phyloP scores from a whole-genome alignment of 2,329 filamentous ascomycete species.

The Ascosphaera pollenicola region DNA sequence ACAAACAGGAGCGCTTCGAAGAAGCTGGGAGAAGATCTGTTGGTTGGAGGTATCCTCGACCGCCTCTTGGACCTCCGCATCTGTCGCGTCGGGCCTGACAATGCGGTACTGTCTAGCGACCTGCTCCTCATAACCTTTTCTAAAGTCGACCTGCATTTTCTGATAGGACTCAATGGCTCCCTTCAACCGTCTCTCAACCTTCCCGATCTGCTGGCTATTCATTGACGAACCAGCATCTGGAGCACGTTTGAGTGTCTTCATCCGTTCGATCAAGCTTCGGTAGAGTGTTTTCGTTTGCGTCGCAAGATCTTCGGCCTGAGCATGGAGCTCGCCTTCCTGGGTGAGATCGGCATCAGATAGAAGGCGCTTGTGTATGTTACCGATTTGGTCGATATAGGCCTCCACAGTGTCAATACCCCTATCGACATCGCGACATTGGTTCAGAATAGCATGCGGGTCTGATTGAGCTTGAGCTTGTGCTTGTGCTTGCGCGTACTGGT shows the following conservation, averaged over 20 bases:
- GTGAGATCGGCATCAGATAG: conserved; percentile 56
- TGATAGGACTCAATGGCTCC: conserved; percentile 64
- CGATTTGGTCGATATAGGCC: conserved; percentile 47
- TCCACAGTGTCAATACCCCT: conserved; percentile 55
- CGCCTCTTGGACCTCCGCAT: conserved; percentile 55
- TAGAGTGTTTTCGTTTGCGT: conserved; percentile 68
- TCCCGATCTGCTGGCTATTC: conserved; percentile 61
- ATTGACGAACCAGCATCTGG: conserved; percentile 50
- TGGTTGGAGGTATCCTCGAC: conserved; percentile 46
- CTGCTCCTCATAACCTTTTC: conserved; percentile 59
- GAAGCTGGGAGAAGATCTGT: conserved; percentile 75
- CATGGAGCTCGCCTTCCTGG: conserved; percentile 40
- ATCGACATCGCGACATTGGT: conserved; percentile 66
- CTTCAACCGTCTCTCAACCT: conserved; percentile 60
- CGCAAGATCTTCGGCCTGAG: conserved; percentile 50
- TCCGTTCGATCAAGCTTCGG: conserved; percentile 53
- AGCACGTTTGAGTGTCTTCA: conserved; percentile 64
- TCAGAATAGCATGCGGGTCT: conserved; percentile 58
- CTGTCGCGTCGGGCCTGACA: conserved; percentile 58
- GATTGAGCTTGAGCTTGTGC: conserved; percentile 11
- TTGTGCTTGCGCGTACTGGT: too few relatives aligned
- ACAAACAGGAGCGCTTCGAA: too few relatives aligned
- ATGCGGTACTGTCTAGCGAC: conserved; percentile 81
- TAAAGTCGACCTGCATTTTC: conserved; percentile 56
- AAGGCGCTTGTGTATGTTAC: conserved; percentile 45